phyloP scores from a whole-genome alignment of 495 filamentous ascomycete species.

The Penicillium verhagenii region DNA sequence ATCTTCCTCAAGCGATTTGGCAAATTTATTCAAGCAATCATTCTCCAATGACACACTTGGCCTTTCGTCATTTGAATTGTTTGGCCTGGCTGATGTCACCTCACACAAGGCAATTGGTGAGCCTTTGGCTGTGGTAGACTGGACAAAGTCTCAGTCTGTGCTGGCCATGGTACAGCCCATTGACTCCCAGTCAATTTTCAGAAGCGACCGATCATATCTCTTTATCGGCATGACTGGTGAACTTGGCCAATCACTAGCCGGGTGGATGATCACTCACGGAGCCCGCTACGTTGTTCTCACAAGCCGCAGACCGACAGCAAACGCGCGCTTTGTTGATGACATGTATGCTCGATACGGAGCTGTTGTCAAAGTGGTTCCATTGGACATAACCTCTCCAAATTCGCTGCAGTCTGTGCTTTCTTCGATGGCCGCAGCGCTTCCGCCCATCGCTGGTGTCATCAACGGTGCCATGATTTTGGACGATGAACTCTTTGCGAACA shows the following conservation, averaged over 20 bases:
- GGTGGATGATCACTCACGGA: not conserved
- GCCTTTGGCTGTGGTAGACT: no score
- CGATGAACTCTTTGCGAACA: slow-evolving; percentile 56
- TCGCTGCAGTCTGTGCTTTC: no score
- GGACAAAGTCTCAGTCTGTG: no score
- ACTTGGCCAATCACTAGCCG: not conserved
- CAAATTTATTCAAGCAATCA: no score
- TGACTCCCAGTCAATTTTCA: no score
- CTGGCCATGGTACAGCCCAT: no score
- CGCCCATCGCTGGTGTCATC: slow-evolving; percentile 55
- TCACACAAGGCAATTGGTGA: no score
- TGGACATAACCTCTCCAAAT: not conserved
- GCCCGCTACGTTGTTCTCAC: not conserved
- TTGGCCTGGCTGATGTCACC: no score
- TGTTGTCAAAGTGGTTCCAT: not conserved
- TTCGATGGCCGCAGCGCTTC: slow-evolving; percentile 12
- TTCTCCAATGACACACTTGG: no score
- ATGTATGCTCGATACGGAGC: not conserved
- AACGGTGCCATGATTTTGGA: slow-evolving; percentile 39
- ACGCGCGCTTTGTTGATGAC: not conserved
- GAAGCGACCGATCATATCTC: no score
- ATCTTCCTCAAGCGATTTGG: no score
- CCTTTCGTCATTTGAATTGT: no score
- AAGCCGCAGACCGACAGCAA: not conserved
- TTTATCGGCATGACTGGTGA: not conserved